Percentiles rank a stretch among this genome's conserved stretches.
These are phyloP conservation scores for Fomitopsis betulina DNA, from an alignment of 1,284 basidiomycete species.

Conservation along the genomic window DNA sequence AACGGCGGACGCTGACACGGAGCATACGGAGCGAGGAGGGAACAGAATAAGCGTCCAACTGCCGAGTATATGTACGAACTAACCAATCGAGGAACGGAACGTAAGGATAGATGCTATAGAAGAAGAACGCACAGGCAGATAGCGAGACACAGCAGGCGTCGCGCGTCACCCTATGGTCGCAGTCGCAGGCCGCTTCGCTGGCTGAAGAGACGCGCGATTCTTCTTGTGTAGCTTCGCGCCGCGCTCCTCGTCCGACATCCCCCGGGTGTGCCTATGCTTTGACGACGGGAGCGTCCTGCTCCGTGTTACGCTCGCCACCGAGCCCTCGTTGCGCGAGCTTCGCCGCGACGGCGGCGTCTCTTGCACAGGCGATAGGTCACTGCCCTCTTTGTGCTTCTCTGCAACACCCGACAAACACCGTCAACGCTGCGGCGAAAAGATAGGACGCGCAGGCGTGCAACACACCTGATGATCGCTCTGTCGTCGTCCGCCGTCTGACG, in stretches of 20 bases:
- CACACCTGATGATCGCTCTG: constrained; percentile 43
- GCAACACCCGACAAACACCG: background rate
- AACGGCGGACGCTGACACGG: no score
- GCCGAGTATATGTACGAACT: no score
- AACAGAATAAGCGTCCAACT: background rate
- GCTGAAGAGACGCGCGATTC: constrained; percentile 38
- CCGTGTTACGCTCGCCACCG: constrained; percentile 41
- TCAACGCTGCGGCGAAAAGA: background rate
- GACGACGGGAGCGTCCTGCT: constrained; percentile 61
- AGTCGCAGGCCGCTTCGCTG: constrained; percentile 14
- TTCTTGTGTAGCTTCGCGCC: constrained; percentile 43
- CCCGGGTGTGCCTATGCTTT: constrained; percentile 17
- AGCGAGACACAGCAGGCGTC: background rate
- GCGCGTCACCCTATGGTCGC: constrained; percentile 10
- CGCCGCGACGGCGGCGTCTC: constrained; percentile 31
- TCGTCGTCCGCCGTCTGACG: constrained; percentile 50
- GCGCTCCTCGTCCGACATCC: constrained; percentile 31
- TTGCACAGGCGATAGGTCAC: constrained; percentile 36
- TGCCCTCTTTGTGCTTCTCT: constrained; percentile 23
- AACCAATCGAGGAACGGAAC: background rate
- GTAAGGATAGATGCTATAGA: background rate
- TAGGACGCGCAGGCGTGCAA: background rate
- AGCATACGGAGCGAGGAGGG: background rate
- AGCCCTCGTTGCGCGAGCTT: constrained; percentile 16
- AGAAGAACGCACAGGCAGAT: background rate